Evolutionary conservation across 2,329 filamentous ascomycete genomes (phyloP).

Genomic region (Tolypocladium ophioglossoides): DNA sequence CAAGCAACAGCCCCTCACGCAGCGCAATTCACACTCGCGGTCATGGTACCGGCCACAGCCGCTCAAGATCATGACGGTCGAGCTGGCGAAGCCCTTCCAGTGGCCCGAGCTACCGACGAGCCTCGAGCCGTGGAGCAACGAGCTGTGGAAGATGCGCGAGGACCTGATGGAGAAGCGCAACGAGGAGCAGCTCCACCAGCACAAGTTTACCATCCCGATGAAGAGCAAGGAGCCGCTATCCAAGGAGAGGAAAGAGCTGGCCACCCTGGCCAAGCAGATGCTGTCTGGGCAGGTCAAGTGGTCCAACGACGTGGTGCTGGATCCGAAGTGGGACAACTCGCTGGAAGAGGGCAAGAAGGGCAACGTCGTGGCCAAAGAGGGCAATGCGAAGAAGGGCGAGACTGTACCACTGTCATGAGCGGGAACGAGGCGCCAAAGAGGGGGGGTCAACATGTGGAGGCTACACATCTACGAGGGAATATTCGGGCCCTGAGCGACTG

Average conservation of each 20-base stretch:
- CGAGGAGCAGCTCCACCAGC: slow-evolving; percentile 19
- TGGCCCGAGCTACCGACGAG: slow-evolving; percentile 66
- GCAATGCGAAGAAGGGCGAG: background rate
- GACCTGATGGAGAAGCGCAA: slow-evolving; percentile 33
- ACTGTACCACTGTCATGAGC: background rate
- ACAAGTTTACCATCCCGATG: slow-evolving; percentile 24
- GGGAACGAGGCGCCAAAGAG: background rate
- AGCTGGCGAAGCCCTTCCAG: slow-evolving; percentile 77
- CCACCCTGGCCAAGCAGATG: slow-evolving; percentile 53
- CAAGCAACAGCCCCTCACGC: slow-evolving; percentile 49
- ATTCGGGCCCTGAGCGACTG: background rate
- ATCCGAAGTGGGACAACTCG: slow-evolving; percentile 34
- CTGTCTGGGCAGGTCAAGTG: slow-evolving; percentile 51
- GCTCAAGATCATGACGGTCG: slow-evolving; percentile 89
- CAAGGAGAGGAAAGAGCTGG: slow-evolving; percentile 36
- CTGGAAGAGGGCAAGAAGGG: slow-evolving; percentile 12
- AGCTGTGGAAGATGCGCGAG: slow-evolving; percentile 43
- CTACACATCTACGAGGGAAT: background rate
- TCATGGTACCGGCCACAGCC: slow-evolving; percentile 59
- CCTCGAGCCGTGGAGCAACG: slow-evolving; percentile 52
- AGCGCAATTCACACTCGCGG: slow-evolving; percentile 35
- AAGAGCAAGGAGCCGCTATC: slow-evolving; percentile 31
- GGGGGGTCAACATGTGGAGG: background rate
- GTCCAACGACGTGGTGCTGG: slow-evolving; percentile 36
- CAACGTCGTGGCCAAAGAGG: slow-evolving; percentile 11